Evolutionary conservation across 768 basidiomycete species (phyloP), one percentile per base, ranked within the genome.

Genomic region (Sarcomyxa edulis): DNA sequence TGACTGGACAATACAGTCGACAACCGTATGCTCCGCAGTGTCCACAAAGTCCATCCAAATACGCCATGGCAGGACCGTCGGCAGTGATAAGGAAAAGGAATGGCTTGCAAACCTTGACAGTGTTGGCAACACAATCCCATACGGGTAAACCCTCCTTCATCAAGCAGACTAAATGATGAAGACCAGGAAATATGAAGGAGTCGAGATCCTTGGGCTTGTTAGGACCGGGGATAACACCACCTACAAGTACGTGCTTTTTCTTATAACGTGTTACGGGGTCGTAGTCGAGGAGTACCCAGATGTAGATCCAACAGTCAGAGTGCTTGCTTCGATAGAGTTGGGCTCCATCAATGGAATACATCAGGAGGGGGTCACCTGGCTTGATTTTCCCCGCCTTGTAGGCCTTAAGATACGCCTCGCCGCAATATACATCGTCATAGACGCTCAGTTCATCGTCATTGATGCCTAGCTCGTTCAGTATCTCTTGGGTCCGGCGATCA

Each of bases 261-360:
- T 50, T 54, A 43, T 59, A 54, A 4, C 48, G 47, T 11, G 16
- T n/a, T 6, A 52, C 36, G 0, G 60, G 61, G 8, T 33, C 29
- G 10, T 52, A 46, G 37, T 67, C 51, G 4, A 52, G 32, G 10
- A 71, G 45, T 5, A 68, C 41, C 67, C 68, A 71, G 6, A 71
- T 60, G 19, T 43, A 56, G 5, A 71, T 65, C 69, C 67, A 69
- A 15, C 53, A 58, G 34, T 69, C 65, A 0, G 68, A 72, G 22
- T 52, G 43, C 46, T 70, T 70, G 43, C 54, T 53, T 11, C 46
- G 47, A 35, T 68, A 71, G 0, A 72, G 58, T 43, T 72, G 68
- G 0, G 64, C 64, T 5, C 70, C 63, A 45, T 72, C 65, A 1
- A 66, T 44, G 0, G 66, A 64, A 10, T 66, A 43, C 28, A 58